A percentile compares a stretch with the other conserved stretches of the same genome.
Conservation (phyloP, 352 stramenopile species). For the Blastocystis sp. region DNA sequence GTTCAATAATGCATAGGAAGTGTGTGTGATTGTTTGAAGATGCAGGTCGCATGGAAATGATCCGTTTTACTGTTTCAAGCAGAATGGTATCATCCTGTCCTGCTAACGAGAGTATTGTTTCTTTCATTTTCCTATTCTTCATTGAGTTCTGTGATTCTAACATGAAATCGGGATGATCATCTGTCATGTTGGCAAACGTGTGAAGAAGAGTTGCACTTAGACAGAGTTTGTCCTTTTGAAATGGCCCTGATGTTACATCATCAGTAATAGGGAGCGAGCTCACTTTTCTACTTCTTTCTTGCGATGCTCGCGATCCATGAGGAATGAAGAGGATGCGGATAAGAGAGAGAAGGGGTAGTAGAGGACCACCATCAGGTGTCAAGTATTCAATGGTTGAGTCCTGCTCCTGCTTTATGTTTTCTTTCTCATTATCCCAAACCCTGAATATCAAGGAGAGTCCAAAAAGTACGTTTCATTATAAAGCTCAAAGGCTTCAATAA, state of each 20-base stretch:
- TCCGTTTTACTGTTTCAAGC: neutral
- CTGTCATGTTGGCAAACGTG: conserved; percentile 31
- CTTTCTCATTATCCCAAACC: neutral
- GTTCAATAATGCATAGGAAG: conserved; percentile 14
- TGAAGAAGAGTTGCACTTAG: neutral
- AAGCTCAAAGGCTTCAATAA: conserved; percentile 14
- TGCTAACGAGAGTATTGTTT: neutral
- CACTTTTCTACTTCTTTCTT: neutral
- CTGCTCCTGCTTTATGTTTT: neutral
- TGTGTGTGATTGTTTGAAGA: conserved; percentile 14
- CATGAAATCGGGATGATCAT: conserved; percentile 42
- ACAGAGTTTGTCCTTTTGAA: neutral
- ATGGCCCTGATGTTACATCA: neutral
- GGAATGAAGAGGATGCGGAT: conserved; percentile 35
- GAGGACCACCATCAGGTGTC: conserved; percentile 1
- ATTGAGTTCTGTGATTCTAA: neutral
- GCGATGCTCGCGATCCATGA: neutral
- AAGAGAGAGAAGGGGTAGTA: conserved; percentile 4
- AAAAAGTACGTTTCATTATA: conserved; percentile 24
- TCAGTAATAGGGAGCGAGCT: neutral
- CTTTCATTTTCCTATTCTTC: conserved; percentile 18
- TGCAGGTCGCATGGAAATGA: neutral
- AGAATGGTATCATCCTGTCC: neutral
- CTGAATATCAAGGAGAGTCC: neutral
- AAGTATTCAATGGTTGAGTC: neutral